Conservation (phyloP, 768 basidiomycete genomes). For the Trametes gibbosa region DNA sequence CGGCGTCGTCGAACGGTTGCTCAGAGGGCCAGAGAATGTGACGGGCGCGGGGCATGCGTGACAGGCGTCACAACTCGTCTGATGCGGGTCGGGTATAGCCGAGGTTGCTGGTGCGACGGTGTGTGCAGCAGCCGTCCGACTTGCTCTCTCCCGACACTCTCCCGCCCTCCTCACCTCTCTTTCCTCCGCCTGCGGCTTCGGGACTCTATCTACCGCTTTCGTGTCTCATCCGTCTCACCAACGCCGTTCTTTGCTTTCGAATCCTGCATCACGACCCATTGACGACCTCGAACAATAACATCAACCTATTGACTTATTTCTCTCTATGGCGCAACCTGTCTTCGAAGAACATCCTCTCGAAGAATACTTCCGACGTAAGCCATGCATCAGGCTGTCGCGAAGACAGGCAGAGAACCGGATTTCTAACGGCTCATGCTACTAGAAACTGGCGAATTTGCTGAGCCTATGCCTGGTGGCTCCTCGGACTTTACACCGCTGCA, state of each 20-base stretch:
- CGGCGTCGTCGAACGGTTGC: background rate
- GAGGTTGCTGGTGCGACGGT: slow-evolving; percentile 4
- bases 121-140: background rate
- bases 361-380: slow-evolving; percentile 65
- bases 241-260: slow-evolving; percentile 19
- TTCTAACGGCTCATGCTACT: background rate
- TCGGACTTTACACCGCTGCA: slow-evolving; percentile 37
- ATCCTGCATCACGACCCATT: slow-evolving; percentile 13
- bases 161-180: background rate
- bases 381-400: background rate
- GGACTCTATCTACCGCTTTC: slow-evolving; percentile 5
- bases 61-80: background rate
- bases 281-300: slow-evolving; percentile 13
- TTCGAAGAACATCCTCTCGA: slow-evolving; percentile 78
- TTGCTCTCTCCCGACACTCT: background rate
- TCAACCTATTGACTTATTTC: slow-evolving; percentile 5
- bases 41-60: background rate
- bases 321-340: slow-evolving; percentile 69
- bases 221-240: slow-evolving; percentile 15
- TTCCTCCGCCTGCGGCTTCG: background rate
- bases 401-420: slow-evolving; percentile 4
- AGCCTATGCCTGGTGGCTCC: slow-evolving; percentile 56
- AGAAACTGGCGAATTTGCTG: slow-evolving; percentile 61
- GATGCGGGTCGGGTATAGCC: slow-evolving; percentile 5
- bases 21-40: background rate